phyloP scores from a whole-genome alignment of 2,329 filamentous ascomycete genomes.

The Xylaria sp. region DNA sequence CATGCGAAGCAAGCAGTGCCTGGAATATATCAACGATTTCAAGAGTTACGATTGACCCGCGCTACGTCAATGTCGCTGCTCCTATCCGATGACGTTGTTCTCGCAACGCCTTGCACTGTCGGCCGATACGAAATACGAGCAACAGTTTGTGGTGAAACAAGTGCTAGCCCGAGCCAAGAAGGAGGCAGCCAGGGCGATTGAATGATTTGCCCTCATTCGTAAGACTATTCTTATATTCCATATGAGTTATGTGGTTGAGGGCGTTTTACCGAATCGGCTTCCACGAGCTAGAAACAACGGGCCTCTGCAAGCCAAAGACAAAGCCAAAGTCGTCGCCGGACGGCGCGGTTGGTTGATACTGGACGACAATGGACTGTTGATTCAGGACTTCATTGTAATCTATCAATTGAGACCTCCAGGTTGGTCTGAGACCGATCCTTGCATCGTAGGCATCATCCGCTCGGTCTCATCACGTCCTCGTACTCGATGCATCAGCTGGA shows the following conservation, averaged over 20 bases:
- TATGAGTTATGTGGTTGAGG: background rate
- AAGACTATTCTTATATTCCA: background rate
- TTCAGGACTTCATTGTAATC: background rate
- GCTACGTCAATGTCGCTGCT: background rate
- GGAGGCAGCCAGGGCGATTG: background rate
- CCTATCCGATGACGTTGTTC: background rate
- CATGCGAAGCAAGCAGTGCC: background rate
- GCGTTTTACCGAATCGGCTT: background rate
- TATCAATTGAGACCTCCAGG: too few species aligned
- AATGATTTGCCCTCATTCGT: background rate
- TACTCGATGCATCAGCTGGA: background rate
- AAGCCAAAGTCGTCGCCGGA: background rate
- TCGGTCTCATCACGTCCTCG: too few species aligned
- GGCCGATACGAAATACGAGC: slow-evolving; percentile 9
- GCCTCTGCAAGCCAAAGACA: background rate
- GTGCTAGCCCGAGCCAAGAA: background rate
- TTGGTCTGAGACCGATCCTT: too few species aligned
- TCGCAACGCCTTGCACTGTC: background rate
- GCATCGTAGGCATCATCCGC: too few species aligned
- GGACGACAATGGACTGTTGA: background rate
- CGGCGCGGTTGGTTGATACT: background rate
- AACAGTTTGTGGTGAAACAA: background rate
- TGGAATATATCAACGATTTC: background rate
- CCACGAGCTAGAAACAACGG: background rate
- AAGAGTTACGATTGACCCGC: background rate